These are phyloP conservation scores for Dendrothele bispora DNA, from an alignment of 768 basidiomycete genomes.

Conservation along the genomic window DNA sequence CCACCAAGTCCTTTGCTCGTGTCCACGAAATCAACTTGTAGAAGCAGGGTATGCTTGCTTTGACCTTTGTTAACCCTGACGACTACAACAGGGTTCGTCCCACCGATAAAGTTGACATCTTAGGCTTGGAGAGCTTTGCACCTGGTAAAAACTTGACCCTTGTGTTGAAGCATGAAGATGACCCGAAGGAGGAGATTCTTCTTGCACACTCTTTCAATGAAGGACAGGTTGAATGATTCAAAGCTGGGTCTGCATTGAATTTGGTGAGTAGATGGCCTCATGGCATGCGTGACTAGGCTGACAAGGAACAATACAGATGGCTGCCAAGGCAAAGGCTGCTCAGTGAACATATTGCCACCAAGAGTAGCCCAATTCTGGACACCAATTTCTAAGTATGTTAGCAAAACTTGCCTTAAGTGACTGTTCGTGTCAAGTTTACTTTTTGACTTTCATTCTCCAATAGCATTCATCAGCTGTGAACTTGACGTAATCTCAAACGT, in stretches of 20 bases:
- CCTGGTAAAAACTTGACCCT: slow-evolving; percentile 92
- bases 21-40: slow-evolving; percentile 99
- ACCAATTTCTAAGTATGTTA: background rate
- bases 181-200: slow-evolving; percentile 69
- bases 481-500: too few relatives aligned
- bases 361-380: too few relatives aligned
- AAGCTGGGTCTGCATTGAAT: slow-evolving; percentile 93
- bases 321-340: slow-evolving; percentile 58
- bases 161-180: slow-evolving; percentile 80
- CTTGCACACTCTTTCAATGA: slow-evolving; percentile 96
- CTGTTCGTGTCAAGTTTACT: too few relatives aligned
- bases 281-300: slow-evolving; percentile 6
- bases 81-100: slow-evolving; percentile 95
- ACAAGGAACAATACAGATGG: slow-evolving; percentile 50
- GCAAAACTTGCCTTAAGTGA: too few relatives aligned
- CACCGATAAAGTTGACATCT: slow-evolving; percentile 84
- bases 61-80: slow-evolving; percentile 88
- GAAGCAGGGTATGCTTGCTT: slow-evolving; percentile 98
- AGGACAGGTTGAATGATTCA: slow-evolving; percentile 98
- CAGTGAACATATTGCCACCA: too few relatives aligned
- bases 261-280: slow-evolving; percentile 47
- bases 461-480: too few relatives aligned
- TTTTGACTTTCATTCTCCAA: too few relatives aligned
- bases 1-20: slow-evolving; percentile 94
- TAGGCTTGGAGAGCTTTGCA: slow-evolving; percentile 84